Evolutionary conservation across 78 protist genomes (phyloP).

Genomic region (Chrysochromulina tobinii): DNA sequence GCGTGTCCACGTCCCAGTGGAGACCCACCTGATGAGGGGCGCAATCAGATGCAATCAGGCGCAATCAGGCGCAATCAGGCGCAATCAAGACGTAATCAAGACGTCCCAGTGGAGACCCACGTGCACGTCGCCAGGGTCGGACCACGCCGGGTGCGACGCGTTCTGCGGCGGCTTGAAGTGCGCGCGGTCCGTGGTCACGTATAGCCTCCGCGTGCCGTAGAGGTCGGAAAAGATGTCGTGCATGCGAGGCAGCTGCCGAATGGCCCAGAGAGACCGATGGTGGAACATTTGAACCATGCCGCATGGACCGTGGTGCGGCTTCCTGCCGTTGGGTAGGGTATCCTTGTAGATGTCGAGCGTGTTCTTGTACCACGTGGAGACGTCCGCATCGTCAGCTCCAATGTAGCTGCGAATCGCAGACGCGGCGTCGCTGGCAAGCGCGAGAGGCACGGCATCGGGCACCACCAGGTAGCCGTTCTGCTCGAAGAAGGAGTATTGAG

Average conservation of each 20-base stretch:
- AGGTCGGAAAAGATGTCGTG: not conserved
- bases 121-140: not conserved
- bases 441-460: not conserved
- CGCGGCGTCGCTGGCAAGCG: not conserved
- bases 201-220: not conserved
- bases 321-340: not conserved
- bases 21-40: not conserved
- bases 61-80: no score
- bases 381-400: not conserved
- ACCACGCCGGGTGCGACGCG: not conserved
- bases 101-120: not conserved
- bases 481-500: not conserved
- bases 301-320: conserved; percentile 1
- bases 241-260: not conserved
- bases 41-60: no score
- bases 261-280: not conserved
- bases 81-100: not conserved
- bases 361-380: not conserved
- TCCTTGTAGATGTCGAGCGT: not conserved
- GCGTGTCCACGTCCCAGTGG: not conserved
- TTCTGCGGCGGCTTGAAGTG: conserved; percentile 7
- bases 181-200: not conserved
- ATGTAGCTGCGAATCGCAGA: not conserved
- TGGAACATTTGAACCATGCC: conserved; percentile 1
- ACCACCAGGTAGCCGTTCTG: not conserved